Conservation (phyloP, 2,329 filamentous ascomycete genomes). For the Scedosporium aurantiacum region DNA sequence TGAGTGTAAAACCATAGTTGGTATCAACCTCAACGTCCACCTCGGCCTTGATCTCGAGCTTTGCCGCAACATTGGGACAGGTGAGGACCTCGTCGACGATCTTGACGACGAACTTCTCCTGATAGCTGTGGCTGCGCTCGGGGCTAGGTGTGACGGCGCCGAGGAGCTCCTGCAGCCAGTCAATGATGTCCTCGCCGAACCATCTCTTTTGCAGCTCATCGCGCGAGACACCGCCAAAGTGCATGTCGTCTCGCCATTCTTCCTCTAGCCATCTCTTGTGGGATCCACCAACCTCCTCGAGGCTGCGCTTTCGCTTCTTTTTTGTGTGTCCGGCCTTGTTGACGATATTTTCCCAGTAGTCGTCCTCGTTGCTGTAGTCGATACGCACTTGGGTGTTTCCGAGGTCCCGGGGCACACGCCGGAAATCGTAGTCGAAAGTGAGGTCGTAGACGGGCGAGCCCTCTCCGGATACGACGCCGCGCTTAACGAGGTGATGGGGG, state of each 20-base stretch:
- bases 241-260: slow-evolving; percentile 22
- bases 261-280: slow-evolving; percentile 26
- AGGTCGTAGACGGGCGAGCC: slow-evolving; percentile 21
- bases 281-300: slow-evolving; percentile 18
- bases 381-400: slow-evolving; percentile 24
- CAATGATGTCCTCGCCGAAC: slow-evolving; percentile 20
- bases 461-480: background rate
- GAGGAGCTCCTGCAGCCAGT: slow-evolving; percentile 19
- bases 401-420: slow-evolving; percentile 19
- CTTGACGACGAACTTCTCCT: too few relatives aligned
- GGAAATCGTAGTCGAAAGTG: slow-evolving; percentile 29
- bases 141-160: too few relatives aligned
- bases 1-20: too few relatives aligned
- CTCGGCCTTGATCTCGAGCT: too few relatives aligned
- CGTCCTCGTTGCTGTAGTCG: slow-evolving; percentile 25
- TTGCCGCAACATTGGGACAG: too few relatives aligned
- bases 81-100: too few relatives aligned
- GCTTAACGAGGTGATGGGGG: background rate
- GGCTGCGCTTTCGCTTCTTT: slow-evolving; percentile 14
- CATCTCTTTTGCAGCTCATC: slow-evolving; percentile 24
- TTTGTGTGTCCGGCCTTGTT: slow-evolving; percentile 7
- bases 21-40: too few relatives aligned
- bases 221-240: slow-evolving; percentile 15
- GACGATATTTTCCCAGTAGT: slow-evolving; percentile 25
- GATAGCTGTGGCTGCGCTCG: too few relatives aligned